Conservation (phyloP, 805 yeast genomes). For the Lipomyces sp. region DNA sequence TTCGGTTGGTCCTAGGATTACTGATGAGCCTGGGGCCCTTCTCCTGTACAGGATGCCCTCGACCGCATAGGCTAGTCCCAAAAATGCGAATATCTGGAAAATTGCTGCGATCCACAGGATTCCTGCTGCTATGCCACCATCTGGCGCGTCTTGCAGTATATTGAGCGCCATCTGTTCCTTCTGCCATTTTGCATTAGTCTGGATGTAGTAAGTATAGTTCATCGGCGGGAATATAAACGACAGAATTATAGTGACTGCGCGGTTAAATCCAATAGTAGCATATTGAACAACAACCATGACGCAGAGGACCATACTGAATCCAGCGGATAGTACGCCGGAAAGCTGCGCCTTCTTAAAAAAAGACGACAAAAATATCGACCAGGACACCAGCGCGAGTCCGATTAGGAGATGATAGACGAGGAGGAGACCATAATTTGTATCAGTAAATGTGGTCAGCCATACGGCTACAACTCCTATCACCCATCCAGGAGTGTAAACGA, state of each 20-base stretch:
- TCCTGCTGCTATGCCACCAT: constrained; percentile 17
- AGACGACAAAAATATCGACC: constrained; percentile 41
- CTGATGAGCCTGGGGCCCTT: neutral
- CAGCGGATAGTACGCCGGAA: constrained; percentile 44
- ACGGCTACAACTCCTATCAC: constrained; percentile 40
- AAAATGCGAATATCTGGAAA: constrained; percentile 7
- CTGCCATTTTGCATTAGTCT: constrained; percentile 14
- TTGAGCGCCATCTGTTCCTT: neutral
- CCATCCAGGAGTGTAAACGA: constrained; percentile 44
- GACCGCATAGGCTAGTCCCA: neutral
- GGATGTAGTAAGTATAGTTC: constrained; percentile 42
- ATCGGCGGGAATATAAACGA: constrained; percentile 44
- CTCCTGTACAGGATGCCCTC: constrained; percentile 4
- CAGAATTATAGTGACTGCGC: constrained; percentile 35
- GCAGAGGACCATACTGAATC: constrained; percentile 41
- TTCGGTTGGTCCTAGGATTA: neutral
- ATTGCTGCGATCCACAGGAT: constrained; percentile 15
- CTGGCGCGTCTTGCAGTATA: constrained; percentile 8
- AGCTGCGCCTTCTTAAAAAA: constrained; percentile 42
- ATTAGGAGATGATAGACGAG: constrained; percentile 42
- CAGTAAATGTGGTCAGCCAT: constrained; percentile 33
- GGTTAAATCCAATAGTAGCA: constrained; percentile 12
- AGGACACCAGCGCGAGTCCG: constrained; percentile 43
- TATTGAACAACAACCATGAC: constrained; percentile 40
- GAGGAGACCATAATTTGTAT: constrained; percentile 39